phyloP scores from a whole-genome alignment of 495 filamentous ascomycete genomes.

The Tuber indicum region DNA sequence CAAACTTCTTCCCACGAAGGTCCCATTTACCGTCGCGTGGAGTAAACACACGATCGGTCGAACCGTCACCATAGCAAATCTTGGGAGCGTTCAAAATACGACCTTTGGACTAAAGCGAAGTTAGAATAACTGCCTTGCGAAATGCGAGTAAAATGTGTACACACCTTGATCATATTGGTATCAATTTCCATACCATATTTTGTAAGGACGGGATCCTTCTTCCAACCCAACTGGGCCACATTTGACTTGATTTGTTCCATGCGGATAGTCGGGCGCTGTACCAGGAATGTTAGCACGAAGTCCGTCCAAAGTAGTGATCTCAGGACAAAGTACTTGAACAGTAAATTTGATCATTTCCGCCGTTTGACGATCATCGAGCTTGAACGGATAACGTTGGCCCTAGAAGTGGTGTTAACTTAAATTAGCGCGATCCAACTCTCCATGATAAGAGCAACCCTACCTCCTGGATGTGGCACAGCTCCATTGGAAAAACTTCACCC shows the following conservation, averaged over 20 bases:
- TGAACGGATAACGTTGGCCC: constrained; percentile 72
- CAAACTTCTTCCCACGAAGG: constrained; percentile 70
- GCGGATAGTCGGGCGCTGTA: constrained; percentile 57
- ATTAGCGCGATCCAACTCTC: constrained; percentile 7
- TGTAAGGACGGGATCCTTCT: constrained; percentile 58
- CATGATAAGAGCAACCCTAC: constrained; percentile 8
- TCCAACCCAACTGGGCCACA: constrained; percentile 58
- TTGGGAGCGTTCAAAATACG: constrained; percentile 65
- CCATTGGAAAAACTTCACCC: constrained; percentile 67
- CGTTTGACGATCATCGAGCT: constrained; percentile 63
- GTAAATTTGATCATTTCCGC: constrained; percentile 83
- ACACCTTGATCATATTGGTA: constrained; percentile 51
- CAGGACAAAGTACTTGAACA: constrained; percentile 42
- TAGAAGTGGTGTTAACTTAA: constrained; percentile 27
- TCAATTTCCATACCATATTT: constrained; percentile 65
- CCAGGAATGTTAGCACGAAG: constrained; percentile 76
- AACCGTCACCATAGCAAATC: constrained; percentile 55
- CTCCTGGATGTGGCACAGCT: constrained; percentile 55
- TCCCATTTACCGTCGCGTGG: constrained; percentile 67
- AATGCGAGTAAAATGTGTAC: constrained; percentile 8
- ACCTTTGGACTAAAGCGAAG: constrained; percentile 51
- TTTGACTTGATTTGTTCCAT: constrained; percentile 57
- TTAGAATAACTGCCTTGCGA: constrained; percentile 13
- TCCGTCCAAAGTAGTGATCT: constrained; percentile 45
- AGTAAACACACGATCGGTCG: constrained; percentile 17